Base-by-base conservation (phyloP, 1,284 basidiomycete species). In the Mycosarcoma mackinlayi region DNA sequence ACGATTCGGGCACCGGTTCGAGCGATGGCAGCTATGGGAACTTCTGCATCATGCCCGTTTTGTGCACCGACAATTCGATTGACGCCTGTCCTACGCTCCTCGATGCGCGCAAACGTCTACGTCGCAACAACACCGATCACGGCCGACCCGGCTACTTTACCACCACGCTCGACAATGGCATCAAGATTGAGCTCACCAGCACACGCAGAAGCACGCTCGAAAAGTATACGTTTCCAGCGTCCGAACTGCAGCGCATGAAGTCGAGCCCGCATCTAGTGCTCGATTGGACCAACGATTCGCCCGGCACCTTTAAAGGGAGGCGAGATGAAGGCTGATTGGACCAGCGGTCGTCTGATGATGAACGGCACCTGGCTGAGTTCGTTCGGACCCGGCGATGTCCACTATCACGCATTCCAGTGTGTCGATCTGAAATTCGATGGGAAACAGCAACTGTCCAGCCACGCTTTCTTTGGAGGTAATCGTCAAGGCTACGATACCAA, bases 1-100 rank as follows among this genome's bases (percentile, higher is more conserved):
- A 79, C 52, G 77, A 79, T 46, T 69, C 73, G 18, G 77, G 77
- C 28, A 79, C 77, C 4, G 76, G 77, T 31, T 79, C 77, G 13
- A 69, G 66, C 28, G 51, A 47, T 11, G 76, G 77, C 25, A 69
- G 64, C 42, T 78, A 62, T 34, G 77, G 77, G 38, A 77, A 78
- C 62, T 77, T 72, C 24, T 73, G 69, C 50, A 62, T 70, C 39
- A 73, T 76, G 67, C 76, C 77, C 25, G 61, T 78, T 19, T 52
- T 78, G 21, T 79, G 77, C 57, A 49, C 33, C 13, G 56, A 62
- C 40, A 59, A 64, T 46, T 42, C 57, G 48, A 57, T 76, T 35
- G 45, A 74, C 37, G 48, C 54, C 10, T 79, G 77, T 46, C 68
- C 74, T 16, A 73, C 67, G n/a, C 57, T 69, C 10, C 51, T 79